phyloP scores from a whole-genome alignment of 139 green algal genomes.

The Chlamydomonas eustigma region DNA sequence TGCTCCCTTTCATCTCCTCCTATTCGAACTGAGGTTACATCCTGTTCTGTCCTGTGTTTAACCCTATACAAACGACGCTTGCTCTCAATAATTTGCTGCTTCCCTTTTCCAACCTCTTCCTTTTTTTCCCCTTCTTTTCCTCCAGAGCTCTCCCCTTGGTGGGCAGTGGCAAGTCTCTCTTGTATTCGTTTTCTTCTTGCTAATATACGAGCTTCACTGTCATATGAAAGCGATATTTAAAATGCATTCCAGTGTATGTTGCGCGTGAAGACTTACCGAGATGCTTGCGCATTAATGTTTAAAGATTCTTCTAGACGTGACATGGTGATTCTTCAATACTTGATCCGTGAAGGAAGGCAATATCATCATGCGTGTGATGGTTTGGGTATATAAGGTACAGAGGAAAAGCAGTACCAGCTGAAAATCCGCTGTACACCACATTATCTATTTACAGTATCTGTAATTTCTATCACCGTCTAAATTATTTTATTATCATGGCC shows the following conservation, averaged over 20 bases:
- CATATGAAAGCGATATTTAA: no score
- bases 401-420: no score
- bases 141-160: slow-evolving; percentile 40
- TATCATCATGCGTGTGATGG: no score
- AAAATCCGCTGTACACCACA: no score
- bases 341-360: no score
- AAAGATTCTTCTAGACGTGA: background rate
- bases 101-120: slow-evolving; percentile 54
- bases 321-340: background rate
- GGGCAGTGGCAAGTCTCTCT: slow-evolving; percentile 46
- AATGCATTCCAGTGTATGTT: no score
- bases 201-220: slow-evolving; percentile 41
- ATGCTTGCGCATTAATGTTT: background rate
- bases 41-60: slow-evolving; percentile 47
- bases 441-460: no score
- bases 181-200: slow-evolving; percentile 54
- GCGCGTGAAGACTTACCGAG: background rate
- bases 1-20: slow-evolving; percentile 57
- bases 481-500: no score
- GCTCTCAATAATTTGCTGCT: slow-evolving; percentile 67
- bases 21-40: slow-evolving; percentile 56
- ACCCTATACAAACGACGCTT: slow-evolving; percentile 51
- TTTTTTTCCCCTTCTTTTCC: slow-evolving; percentile 51
- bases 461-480: no score
- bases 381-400: no score